Evolutionary conservation across 1,139 yeast species (phyloP), one percentile per base, ranked within the genome.

Genomic region (Hyphopichia buzzinii): DNA sequence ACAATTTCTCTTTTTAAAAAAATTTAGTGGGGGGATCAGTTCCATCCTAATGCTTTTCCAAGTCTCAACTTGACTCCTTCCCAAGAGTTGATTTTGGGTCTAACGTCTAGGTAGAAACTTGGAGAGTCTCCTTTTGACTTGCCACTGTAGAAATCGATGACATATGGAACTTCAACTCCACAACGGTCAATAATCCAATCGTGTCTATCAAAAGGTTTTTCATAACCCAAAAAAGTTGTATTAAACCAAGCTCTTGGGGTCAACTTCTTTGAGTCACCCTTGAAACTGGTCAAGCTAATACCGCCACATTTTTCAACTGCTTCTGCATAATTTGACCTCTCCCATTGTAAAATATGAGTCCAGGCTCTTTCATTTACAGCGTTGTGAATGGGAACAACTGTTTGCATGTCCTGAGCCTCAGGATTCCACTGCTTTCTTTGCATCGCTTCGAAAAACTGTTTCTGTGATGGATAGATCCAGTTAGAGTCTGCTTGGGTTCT

Each of bases 391-490:
- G 97, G 97, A 2, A 92, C 96, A 26, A 92, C 88, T 0, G 94
- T 77, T 46, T 79, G 70, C 97, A 92, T 92, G 54, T 90, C 97
- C 7, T 65, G 60, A 1, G 86, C 84, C 12, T 77, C 67, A 2
- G 97, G 97, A 37, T 81, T 74, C 90, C 95, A 88, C 42, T 85
- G 77, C 55, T 92, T 92, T 42, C 97, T 77, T 48, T 77, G 71
- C 97, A 92, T 92, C 11, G 97, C 97, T 43, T 87, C 94, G 57
- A 71, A 92, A 55, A 92, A 92, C 65, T 90, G 97, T 57, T 87
- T 87, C 57, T 92, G 95, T 2, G 96, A 85, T 8, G 98, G 98
- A 54, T 92, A 92, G 2, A 92, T 75, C 98, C 98, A 92, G 64
- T 89, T 84, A 1, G 69, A 46, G 3, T 66, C 62, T 16, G 69